Evolutionary conservation across 116 monocot genomes (phyloP).

Genomic region (Phalaenopsis hybrid): DNA sequence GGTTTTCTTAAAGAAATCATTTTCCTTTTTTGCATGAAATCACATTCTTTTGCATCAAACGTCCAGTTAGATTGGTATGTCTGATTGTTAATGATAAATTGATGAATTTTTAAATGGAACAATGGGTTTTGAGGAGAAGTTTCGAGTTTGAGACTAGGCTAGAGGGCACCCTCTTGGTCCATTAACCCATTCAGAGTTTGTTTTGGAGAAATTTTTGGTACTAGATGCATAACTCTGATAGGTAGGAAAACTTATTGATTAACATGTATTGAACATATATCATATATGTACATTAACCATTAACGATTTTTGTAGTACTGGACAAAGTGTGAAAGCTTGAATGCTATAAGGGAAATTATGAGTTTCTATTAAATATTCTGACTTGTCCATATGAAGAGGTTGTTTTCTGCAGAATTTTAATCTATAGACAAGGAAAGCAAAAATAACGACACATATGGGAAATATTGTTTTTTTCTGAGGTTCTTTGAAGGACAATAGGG

Average conservation of each 20-base stretch:
- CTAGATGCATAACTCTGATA: background rate
- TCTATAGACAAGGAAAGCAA: background rate
- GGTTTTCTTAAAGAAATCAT: no score
- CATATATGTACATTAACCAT: no score
- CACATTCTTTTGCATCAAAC: no score
- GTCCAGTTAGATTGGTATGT: no score
- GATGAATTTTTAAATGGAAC: no score
- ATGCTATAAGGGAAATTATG: background rate
- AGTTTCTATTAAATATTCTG: background rate
- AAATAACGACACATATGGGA: background rate
- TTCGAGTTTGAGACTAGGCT: no score
- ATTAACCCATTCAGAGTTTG: background rate
- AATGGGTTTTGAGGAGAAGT: no score
- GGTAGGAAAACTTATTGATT: background rate
- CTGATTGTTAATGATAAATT: no score
- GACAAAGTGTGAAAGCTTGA: background rate
- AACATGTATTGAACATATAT: background rate
- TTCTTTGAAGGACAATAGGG: background rate
- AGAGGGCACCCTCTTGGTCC: no score
- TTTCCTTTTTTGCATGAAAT: no score
- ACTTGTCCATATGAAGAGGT: background rate
- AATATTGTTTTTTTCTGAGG: background rate
- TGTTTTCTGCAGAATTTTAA: background rate
- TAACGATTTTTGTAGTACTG: background rate
- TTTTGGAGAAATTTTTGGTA: background rate